Evolutionary conservation across 2,329 filamentous ascomycete genomes (phyloP).

Genomic region (Cladobotryum protrusum): DNA sequence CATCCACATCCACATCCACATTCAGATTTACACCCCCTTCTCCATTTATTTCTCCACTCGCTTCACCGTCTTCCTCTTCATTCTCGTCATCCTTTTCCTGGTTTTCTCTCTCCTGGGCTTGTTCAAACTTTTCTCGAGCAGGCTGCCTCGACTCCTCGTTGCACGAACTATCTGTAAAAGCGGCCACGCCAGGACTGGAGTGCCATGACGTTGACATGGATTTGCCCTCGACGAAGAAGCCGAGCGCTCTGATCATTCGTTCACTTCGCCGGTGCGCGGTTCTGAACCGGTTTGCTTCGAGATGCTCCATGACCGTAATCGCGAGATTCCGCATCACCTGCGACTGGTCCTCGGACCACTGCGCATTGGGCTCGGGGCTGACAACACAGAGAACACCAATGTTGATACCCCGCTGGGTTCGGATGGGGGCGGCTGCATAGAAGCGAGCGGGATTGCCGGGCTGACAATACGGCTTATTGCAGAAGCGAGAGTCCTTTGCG

Average conservation of each 20-base stretch:
- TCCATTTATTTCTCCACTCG: neutral
- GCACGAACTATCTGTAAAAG: conserved; percentile 3
- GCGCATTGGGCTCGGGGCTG: conserved; percentile 5
- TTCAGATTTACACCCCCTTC: neutral
- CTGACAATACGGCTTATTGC: conserved; percentile 14
- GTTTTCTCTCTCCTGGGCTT: neutral
- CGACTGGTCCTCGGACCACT: conserved; percentile 19
- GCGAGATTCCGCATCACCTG: conserved; percentile 17
- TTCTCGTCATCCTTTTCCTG: neutral
- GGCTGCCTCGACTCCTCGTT: neutral
- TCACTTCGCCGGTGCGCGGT: conserved; percentile 21
- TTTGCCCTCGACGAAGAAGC: conserved; percentile 22
- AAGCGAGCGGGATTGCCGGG: conserved; percentile 20
- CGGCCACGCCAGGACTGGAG: conserved; percentile 1
- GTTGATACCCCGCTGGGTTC: conserved; percentile 25
- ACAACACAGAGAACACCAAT: conserved; percentile 29
- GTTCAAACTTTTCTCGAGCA: neutral
- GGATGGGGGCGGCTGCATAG: conserved; percentile 31
- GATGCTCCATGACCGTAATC: conserved; percentile 25
- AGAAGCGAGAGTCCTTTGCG: conserved; percentile 21
- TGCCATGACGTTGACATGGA: conserved; percentile 7
- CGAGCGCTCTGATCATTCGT: conserved; percentile 28
- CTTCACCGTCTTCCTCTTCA: neutral
- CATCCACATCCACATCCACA: neutral
- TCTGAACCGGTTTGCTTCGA: conserved; percentile 21